Conservation (phyloP, 768 basidiomycete species). For the Lactarius sp. region DNA sequence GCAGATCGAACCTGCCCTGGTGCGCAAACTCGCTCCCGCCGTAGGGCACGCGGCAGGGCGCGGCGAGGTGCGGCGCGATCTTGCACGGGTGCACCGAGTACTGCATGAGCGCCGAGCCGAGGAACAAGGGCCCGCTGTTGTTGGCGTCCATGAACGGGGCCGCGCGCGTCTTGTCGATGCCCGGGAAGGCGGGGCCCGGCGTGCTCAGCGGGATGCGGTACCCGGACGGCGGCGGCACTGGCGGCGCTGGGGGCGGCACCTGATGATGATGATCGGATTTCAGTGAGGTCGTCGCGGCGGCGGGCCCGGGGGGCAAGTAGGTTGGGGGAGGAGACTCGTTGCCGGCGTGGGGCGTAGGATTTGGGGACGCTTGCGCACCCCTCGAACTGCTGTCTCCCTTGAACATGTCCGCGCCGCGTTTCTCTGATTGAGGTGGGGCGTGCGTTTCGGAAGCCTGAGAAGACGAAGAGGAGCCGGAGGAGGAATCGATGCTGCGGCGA, state of each 20-base stretch:
- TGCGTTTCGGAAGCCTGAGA: not conserved
- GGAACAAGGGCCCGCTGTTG: slow-evolving; percentile 53
- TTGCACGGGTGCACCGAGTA: slow-evolving; percentile 80
- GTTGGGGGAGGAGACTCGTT: slow-evolving; percentile 7
- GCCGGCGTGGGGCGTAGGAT: not conserved
- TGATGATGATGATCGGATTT: not conserved
- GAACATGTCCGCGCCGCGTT: not conserved
- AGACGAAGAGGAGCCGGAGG: slow-evolving; percentile 8
- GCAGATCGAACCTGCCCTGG: slow-evolving; percentile 63
- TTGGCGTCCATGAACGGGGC: slow-evolving; percentile 56
- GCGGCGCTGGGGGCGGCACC: too few relatives aligned
- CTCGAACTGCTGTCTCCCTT: not conserved
- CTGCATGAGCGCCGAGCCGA: slow-evolving; percentile 67
- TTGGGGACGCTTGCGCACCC: slow-evolving; percentile 10
- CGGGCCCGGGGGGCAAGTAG: slow-evolving; percentile 1
- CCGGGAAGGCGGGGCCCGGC: slow-evolving; percentile 41
- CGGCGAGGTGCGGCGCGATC: slow-evolving; percentile 49
- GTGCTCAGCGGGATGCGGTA: slow-evolving; percentile 55
- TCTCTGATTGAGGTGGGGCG: not conserved
- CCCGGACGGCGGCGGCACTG: slow-evolving; percentile 59
- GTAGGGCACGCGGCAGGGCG: slow-evolving; percentile 51
- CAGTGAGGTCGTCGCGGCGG: not conserved
- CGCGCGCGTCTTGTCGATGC: slow-evolving; percentile 37
- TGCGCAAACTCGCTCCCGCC: slow-evolving; percentile 59
- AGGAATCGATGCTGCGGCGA: slow-evolving; percentile 23